These are phyloP conservation scores for Onygena corvina DNA, from an alignment of 2,329 filamentous ascomycete species.

Conservation along the genomic window DNA sequence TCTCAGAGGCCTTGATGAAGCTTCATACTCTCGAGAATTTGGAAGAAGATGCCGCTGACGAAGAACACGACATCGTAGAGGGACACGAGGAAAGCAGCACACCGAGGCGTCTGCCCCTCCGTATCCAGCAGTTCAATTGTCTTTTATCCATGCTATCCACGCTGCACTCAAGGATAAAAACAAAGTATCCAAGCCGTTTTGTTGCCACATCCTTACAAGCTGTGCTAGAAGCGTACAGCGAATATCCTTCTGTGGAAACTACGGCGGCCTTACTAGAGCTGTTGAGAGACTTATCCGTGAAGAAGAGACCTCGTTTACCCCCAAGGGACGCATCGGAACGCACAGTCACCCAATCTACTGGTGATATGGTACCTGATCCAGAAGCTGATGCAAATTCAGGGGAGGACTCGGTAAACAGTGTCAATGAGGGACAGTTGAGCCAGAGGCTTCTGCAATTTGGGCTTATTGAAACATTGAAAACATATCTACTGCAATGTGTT, in stretches of 20 bases:
- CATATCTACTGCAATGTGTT: conserved; percentile 41
- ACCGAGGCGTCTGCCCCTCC: conserved; percentile 17
- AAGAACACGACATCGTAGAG: conserved; percentile 16
- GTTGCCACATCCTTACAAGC: conserved; percentile 53
- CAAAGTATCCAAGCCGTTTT: conserved; percentile 52
- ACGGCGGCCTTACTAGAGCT: conserved; percentile 47
- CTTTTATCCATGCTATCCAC: conserved; percentile 42
- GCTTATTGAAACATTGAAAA: conserved; percentile 49
- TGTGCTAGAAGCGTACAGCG: conserved; percentile 47
- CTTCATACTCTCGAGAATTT: conserved; percentile 39
- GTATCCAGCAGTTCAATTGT: conserved; percentile 33
- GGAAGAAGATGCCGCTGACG: conserved; percentile 24
- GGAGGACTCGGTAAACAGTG: conserved; percentile 21
- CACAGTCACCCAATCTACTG: conserved; percentile 24
- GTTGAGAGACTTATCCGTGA: conserved; percentile 45
- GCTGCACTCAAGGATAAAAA: conserved; percentile 50
- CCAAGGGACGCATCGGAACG: conserved; percentile 44
- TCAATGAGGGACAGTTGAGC: conserved; percentile 42
- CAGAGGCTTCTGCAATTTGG: conserved; percentile 49
- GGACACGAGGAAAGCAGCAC: conserved; percentile 9
- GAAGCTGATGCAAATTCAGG: conserved; percentile 41
- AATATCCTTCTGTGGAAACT: conserved; percentile 44
- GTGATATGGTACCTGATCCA: conserved; percentile 40
- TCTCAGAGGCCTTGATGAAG: conserved; percentile 48
- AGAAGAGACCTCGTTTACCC: conserved; percentile 48